These are phyloP conservation scores for Ogataea kodamae DNA, from an alignment of 805 yeast species.

Conservation along the genomic window DNA sequence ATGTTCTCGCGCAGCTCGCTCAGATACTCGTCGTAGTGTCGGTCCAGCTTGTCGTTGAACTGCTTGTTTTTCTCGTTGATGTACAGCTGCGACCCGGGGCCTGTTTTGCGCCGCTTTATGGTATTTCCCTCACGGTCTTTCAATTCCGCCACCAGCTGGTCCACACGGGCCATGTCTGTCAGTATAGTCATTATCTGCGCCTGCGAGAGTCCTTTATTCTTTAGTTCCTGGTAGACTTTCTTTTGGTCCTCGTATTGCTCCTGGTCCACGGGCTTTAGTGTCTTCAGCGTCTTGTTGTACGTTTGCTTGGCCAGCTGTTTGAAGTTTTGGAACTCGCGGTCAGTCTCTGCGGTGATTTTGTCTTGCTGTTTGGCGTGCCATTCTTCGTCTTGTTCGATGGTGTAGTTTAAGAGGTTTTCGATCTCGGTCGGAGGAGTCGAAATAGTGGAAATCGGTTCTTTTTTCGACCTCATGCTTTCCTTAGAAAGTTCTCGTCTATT, in stretches of 20 bases:
- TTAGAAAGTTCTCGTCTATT: too few species aligned
- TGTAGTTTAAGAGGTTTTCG: conserved; percentile 50
- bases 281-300: conserved; percentile 50
- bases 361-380: conserved; percentile 48
- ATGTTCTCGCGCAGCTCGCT: conserved; percentile 22
- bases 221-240: conserved; percentile 22
- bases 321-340: conserved; percentile 46
- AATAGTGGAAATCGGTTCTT: too few species aligned
- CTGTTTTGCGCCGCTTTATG: conserved; percentile 35
- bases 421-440: too few species aligned
- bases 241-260: conserved; percentile 43
- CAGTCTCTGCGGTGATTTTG: conserved; percentile 27
- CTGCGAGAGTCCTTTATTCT: conserved; percentile 22
- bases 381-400: conserved; percentile 60
- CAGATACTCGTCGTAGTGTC: conserved; percentile 47
- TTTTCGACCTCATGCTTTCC: too few species aligned
- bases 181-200: conserved; percentile 22
- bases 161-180: conserved; percentile 37
- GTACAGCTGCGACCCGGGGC: conserved; percentile 30
- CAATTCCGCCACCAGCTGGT: conserved; percentile 33
- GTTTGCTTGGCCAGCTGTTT: conserved; percentile 57
- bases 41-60: conserved; percentile 63
- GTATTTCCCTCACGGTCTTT: conserved; percentile 37
- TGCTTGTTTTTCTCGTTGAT: conserved; percentile 72
- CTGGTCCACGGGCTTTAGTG: conserved; percentile 29